Base-by-base conservation (phyloP, 495 filamentous ascomycete genomes). In the Letharia lupina region DNA sequence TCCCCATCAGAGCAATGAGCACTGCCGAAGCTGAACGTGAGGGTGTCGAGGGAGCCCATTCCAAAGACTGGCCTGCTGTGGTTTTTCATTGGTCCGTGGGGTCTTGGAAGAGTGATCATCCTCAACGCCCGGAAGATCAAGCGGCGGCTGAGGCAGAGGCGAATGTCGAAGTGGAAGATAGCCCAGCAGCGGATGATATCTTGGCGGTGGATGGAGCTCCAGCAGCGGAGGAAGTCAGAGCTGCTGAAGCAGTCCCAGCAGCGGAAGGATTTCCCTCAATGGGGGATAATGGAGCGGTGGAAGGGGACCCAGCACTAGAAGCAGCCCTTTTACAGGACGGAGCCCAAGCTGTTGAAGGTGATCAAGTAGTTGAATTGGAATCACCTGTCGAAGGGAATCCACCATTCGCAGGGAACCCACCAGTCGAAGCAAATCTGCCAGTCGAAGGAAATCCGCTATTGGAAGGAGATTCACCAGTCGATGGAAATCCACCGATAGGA, bases 1-100 rank as follows among this genome's bases (percentile, higher is more conserved):
- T 67, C 7, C 68, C 64, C 33, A 69, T 69, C 44, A 45, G 68
- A 47, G 68, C 68, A 42, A 63, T 67, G 59, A 69, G 68, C 41
- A 48, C 59, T 61, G 50, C 60, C 4, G 68, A 69, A 41, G 68
- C 68, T 31, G 60, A 69, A 50, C 60, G 68, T 13, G 60, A 42
- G 31, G 68, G 20, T 60, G 68, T 45, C 20, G 54, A 67, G 33
- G 68, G 68, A 20, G 64, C 65, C 3, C 54, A 59, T 15, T 62
- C 57, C 31, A 10, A 18, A 31, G 48, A 33, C 4, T 63, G 66
- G 65, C 54, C 58, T 60, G 44, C 47, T 62, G 18, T 67, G 50
- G 48, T 69, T n/a, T 68, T 48, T 8, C 68, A 69, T 39, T 69
- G 68, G 65, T 62, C 57, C 3, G 61, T 47, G 31, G 64, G 67